Evolutionary conservation across 2,329 filamentous ascomycete genomes (phyloP), one percentile per base, ranked within the genome.

Genomic region (Penicillium olsonii): DNA sequence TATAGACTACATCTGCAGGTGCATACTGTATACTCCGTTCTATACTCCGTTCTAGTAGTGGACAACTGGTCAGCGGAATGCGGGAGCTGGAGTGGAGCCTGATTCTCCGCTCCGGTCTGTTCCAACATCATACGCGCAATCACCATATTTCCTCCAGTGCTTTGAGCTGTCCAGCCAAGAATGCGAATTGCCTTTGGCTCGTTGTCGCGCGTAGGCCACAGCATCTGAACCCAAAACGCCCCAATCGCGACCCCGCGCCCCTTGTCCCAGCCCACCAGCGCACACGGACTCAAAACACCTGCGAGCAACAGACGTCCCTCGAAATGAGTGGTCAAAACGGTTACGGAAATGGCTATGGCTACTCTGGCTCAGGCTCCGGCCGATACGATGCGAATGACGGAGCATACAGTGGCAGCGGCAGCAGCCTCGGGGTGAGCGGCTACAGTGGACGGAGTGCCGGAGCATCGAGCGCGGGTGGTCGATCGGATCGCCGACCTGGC

Each of bases 261-360:
- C 57, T 53, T 54, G 48, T 55, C 52, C 42, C 47, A 50, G 42
- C 41, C 38, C 42, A 55, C 51, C 35, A 50, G 40, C 50, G 17
- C 31, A 44, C 35, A 35, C 18, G 37, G 52, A 40, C 29, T 26
- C 34, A 37, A 44, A 45, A 42, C 50, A 54, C 42, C 34, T 27
- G 31, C 18, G 48, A 22, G 26, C 37, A 41, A 38, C 29, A 26
- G 37, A 41, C 26, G 40, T 38, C 24, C 47, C 49, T 53, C 60
- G 65, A 56, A 53, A 72, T 72, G 69, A 71, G 62, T 52, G 64
- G 63, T 47, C 61, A 66, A 64, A 63, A 49, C 48, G 63, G 64
- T 31, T 69, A 69, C 56, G 60, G 64, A 44, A 70, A 70, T 59
- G 69, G 71, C 55, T 66, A 70, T 60, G 69, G 67, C 44, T 66